These are phyloP conservation scores for Ogataea paradorogensis DNA, from an alignment of 805 yeast genomes.

Conservation along the genomic window DNA sequence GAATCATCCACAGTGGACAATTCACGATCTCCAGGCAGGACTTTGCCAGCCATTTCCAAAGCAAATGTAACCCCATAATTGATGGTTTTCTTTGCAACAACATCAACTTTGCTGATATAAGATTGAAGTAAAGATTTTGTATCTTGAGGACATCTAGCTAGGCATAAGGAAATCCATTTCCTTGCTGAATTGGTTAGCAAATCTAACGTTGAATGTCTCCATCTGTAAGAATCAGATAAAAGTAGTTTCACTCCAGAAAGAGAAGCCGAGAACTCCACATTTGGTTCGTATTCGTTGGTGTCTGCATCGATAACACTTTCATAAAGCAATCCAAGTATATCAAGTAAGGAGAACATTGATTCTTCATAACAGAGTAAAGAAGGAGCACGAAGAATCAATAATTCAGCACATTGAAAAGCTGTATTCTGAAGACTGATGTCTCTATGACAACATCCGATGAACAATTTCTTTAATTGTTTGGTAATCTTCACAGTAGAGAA, in stretches of 20 bases:
- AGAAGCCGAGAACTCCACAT: conserved; percentile 52
- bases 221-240: conserved; percentile 70
- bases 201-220: conserved; percentile 69
- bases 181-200: conserved; percentile 56
- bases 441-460: conserved; percentile 76
- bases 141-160: conserved; percentile 64
- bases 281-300: conserved; percentile 79
- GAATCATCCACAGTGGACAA: conserved; percentile 42
- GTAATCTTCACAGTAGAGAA: conserved; percentile 62
- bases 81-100: conserved; percentile 32
- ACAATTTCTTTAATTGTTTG: conserved; percentile 62
- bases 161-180: conserved; percentile 61
- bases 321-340: conserved; percentile 72
- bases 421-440: conserved; percentile 69
- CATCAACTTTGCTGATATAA: conserved; percentile 52
- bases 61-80: conserved; percentile 90
- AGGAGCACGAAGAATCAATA: conserved; percentile 64
- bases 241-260: conserved; percentile 47
- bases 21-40: conserved; percentile 67
- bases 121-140: conserved; percentile 75
- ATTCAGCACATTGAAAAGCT: conserved; percentile 74
- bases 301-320: conserved; percentile 83
- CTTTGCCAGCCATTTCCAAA: conserved; percentile 76
- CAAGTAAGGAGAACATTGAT: conserved; percentile 76
- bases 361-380: conserved; percentile 72